Percentiles rank a stretch among this genome's conserved stretches.
Evolutionary conservation across 371 early-diverging fungal species (phyloP).

Genomic region (Fennellomyces sp.): DNA sequence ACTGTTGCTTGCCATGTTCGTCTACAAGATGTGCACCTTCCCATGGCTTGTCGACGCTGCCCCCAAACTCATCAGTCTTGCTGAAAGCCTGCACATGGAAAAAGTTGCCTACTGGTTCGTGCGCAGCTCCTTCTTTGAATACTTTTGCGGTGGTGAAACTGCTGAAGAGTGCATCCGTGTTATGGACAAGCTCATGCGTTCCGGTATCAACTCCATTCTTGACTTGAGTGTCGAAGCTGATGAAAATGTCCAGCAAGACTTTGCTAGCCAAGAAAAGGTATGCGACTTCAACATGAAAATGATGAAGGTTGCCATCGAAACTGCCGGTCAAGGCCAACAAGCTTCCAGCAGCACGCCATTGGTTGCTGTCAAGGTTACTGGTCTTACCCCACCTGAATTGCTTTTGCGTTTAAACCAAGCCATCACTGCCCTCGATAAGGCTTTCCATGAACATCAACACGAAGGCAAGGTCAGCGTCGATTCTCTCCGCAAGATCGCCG

Average conservation of each 20-base stretch:
- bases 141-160: slow-evolving; percentile 95
- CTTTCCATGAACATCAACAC: slow-evolving; percentile 36
- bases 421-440: slow-evolving; percentile 39
- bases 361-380: slow-evolving; percentile 91
- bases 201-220: slow-evolving; percentile 85
- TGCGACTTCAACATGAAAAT: slow-evolving; percentile 62
- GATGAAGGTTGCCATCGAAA: slow-evolving; percentile 56
- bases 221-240: slow-evolving; percentile 93
- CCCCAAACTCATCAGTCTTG: slow-evolving; percentile 50
- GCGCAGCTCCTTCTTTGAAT: slow-evolving; percentile 85
- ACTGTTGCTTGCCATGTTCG: slow-evolving; percentile 31
- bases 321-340: slow-evolving; percentile 43
- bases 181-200: slow-evolving; percentile 71
- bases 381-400: slow-evolving; percentile 76
- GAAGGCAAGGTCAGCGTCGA: slow-evolving; percentile 28
- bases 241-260: slow-evolving; percentile 29
- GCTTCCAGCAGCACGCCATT: slow-evolving; percentile 45
- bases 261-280: slow-evolving; percentile 17
- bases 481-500: slow-evolving; percentile 25
- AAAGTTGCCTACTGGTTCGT: slow-evolving; percentile 69
- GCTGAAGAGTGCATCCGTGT: slow-evolving; percentile 82
- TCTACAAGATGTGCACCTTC: slow-evolving; percentile 40
- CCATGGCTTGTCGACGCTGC: slow-evolving; percentile 47
- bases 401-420: slow-evolving; percentile 74
- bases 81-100: slow-evolving; percentile 63